Evolutionary conservation across 345 rosid genomes (phyloP).

Genomic region (Kernera saxatilis): DNA sequence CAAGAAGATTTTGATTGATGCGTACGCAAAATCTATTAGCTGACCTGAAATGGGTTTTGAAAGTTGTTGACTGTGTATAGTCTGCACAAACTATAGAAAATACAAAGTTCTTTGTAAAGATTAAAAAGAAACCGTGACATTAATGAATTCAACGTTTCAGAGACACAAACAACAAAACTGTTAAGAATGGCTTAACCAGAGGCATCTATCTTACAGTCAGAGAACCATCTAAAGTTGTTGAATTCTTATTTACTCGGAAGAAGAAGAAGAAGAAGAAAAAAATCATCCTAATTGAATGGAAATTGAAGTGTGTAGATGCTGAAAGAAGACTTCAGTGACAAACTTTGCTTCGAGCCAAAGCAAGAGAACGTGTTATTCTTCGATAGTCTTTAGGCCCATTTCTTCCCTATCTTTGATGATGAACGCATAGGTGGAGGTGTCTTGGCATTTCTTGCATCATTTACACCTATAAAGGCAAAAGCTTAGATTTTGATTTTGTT

Average conservation of each 20-base stretch:
- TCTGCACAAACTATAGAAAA: constrained; percentile 6
- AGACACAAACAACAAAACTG: constrained; percentile 7
- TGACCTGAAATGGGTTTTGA: neutral
- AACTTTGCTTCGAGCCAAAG: constrained; percentile 48
- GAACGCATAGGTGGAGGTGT: constrained; percentile 72
- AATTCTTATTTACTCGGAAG: constrained; percentile 25
- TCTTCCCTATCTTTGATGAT: constrained; percentile 38
- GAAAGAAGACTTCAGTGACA: constrained; percentile 1
- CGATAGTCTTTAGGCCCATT: constrained; percentile 35
- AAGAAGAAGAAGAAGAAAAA: no score
- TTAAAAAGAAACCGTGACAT: constrained; percentile 10
- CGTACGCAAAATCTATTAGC: constrained; percentile 36
- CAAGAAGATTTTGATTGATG: constrained; percentile 47
- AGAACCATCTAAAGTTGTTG: constrained; percentile 8
- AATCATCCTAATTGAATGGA: neutral
- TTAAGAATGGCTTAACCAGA: constrained; percentile 14
- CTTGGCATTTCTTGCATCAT: constrained; percentile 54
- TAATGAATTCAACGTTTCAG: constrained; percentile 16
- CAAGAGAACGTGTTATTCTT: constrained; percentile 25
- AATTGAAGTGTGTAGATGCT: neutral
- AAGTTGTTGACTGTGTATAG: constrained; percentile 11
- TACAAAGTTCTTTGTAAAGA: constrained; percentile 19
- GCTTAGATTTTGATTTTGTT: neutral
- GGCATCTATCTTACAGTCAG: constrained; percentile 15
- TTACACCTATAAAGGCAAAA: constrained; percentile 26